Evolutionary conservation across 2,329 filamentous ascomycete genomes (phyloP).

Genomic region (Pseudogymnoascus sp.): DNA sequence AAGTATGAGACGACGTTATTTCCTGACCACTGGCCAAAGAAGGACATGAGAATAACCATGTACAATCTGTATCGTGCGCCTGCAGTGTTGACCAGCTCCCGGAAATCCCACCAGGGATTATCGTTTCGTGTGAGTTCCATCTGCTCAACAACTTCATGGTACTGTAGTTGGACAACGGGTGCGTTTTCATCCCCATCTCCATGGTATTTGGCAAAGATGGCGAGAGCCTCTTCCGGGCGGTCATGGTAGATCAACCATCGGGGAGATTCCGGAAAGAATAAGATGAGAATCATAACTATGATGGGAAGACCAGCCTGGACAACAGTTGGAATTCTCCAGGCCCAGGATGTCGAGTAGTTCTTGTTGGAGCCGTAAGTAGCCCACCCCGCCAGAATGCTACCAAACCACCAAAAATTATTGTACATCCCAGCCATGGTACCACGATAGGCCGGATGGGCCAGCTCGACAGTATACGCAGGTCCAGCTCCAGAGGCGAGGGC

Average conservation of each 20-base stretch:
- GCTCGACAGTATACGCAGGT: constrained; percentile 55
- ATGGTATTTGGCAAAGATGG: constrained; percentile 49
- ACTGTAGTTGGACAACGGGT: constrained; percentile 46
- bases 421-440: constrained; percentile 51
- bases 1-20: constrained; percentile 28
- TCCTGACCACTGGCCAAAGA: constrained; percentile 38
- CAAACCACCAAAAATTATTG: constrained; percentile 39
- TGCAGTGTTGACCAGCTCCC: constrained; percentile 41
- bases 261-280: constrained; percentile 46
- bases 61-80: constrained; percentile 40
- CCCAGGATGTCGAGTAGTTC: constrained; percentile 34
- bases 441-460: constrained; percentile 53
- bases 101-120: constrained; percentile 53
- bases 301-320: constrained; percentile 38
- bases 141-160: constrained; percentile 46
- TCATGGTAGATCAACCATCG: constrained; percentile 49
- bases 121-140: constrained; percentile 39
- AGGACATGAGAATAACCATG: constrained; percentile 43
- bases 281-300: constrained; percentile 39
- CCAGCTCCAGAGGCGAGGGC: constrained; percentile 50
- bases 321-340: constrained; percentile 52
- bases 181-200: constrained; percentile 43
- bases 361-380: constrained; percentile 37
- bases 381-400: constrained; percentile 46
- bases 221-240: constrained; percentile 45